Percentiles rank a stretch among this genome's conserved stretches.
Evolutionary conservation across 2,329 filamentous ascomycete genomes (phyloP).

Genomic region (Paecilomyces sp.): DNA sequence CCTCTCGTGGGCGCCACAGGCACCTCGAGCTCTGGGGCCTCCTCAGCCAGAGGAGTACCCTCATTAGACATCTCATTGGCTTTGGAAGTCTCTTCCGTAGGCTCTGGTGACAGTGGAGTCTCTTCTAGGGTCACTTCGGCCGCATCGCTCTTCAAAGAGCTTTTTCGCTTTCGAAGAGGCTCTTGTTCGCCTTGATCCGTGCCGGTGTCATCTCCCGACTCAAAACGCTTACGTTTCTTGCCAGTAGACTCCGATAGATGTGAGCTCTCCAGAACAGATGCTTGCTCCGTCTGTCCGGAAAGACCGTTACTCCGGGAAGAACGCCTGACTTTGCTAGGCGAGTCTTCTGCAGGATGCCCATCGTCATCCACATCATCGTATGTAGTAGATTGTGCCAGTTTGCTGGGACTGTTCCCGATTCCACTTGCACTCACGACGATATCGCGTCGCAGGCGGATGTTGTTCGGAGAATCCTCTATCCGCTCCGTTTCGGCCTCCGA

Average conservation of each 20-base stretch:
- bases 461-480: slow-evolving; percentile 79
- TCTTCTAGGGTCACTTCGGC: slow-evolving; percentile 29
- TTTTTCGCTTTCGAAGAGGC: slow-evolving; percentile 34
- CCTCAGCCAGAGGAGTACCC: slow-evolving; percentile 21
- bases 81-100: slow-evolving; percentile 24
- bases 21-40: slow-evolving; percentile 23
- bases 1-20: slow-evolving; percentile 22
- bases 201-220: slow-evolving; percentile 27
- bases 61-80: slow-evolving; percentile 16
- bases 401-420: slow-evolving; percentile 66
- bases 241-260: slow-evolving; percentile 22
- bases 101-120: slow-evolving; percentile 25
- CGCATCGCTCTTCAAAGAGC: slow-evolving; percentile 29
- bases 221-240: slow-evolving; percentile 36
- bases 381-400: slow-evolving; percentile 56
- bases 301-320: slow-evolving; percentile 25
- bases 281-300: slow-evolving; percentile 13
- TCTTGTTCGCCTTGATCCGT: slow-evolving; percentile 31
- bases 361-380: slow-evolving; percentile 43
- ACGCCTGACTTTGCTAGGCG: slow-evolving; percentile 31
- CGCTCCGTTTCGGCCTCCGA: slow-evolving; percentile 93
- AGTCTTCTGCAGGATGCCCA: slow-evolving; percentile 35
- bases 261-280: slow-evolving; percentile 17
- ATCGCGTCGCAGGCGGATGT: slow-evolving; percentile 51
- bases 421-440: slow-evolving; percentile 54